These are phyloP conservation scores for Xylaria arbuscula DNA, from an alignment of 2,329 filamentous ascomycete genomes.

Conservation along the genomic window DNA sequence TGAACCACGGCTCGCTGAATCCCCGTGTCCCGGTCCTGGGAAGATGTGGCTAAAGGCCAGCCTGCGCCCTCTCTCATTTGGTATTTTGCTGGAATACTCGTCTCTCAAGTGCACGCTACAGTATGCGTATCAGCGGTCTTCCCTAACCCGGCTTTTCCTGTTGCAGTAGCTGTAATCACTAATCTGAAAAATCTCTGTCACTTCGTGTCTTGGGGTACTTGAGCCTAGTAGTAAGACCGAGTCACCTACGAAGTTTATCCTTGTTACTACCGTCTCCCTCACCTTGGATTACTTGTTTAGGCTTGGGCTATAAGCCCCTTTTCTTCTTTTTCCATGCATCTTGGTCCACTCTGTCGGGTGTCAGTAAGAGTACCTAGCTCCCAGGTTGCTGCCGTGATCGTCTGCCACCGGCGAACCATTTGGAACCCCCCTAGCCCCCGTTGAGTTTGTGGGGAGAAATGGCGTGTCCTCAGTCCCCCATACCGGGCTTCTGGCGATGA, in stretches of 20 bases:
- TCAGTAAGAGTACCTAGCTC: constrained; percentile 20
- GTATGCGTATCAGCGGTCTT: constrained; percentile 34
- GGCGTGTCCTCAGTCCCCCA: constrained; percentile 25
- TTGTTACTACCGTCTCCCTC: constrained; percentile 46
- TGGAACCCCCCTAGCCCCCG: constrained; percentile 39
- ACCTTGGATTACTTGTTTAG: constrained; percentile 45
- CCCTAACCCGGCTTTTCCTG: constrained; percentile 32
- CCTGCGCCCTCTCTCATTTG: constrained; percentile 1
- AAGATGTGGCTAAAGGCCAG: constrained; percentile 23
- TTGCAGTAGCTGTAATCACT: constrained; percentile 27
- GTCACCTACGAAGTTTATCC: constrained; percentile 40
- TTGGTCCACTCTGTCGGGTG: constrained; percentile 35
- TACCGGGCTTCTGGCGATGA: constrained; percentile 24
- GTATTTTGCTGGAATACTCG: constrained; percentile 5
- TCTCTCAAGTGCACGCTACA: constrained; percentile 11
- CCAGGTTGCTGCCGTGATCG: constrained; percentile 21
- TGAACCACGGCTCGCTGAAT: constrained; percentile 27
- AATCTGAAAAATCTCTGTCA: constrained; percentile 27
- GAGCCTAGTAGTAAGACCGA: constrained; percentile 30
- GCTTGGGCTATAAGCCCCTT: constrained; percentile 37
- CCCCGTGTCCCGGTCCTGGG: constrained; percentile 33
- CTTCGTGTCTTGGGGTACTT: constrained; percentile 21
- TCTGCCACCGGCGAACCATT: constrained; percentile 35
- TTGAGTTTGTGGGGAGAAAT: constrained; percentile 45
- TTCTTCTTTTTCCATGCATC: constrained; percentile 40